These are phyloP conservation scores for Irpex sp. DNA, from an alignment of 1,284 basidiomycete genomes.

Conservation along the genomic window DNA sequence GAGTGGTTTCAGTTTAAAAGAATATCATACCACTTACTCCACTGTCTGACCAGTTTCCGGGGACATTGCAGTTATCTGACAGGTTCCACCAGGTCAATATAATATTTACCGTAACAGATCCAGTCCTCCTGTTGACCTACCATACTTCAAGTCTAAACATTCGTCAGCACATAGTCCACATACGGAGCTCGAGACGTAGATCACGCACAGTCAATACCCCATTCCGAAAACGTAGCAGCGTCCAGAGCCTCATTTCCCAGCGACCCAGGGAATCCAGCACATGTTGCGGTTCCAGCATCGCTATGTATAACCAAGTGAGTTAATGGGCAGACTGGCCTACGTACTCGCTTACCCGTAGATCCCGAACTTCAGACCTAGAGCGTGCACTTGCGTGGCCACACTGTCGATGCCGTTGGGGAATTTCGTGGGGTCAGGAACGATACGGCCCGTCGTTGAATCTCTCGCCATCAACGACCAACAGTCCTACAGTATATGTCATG, in stretches of 20 bases:
- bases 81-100: background rate
- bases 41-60: slow-evolving; percentile 46
- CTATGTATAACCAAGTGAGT: slow-evolving; percentile 27
- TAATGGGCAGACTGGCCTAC: background rate
- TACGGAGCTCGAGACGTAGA: background rate
- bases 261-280: slow-evolving; percentile 50
- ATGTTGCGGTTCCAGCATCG: slow-evolving; percentile 52
- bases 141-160: slow-evolving; percentile 47
- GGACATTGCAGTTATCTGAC: slow-evolving; percentile 53
- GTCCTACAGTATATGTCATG: slow-evolving; percentile 33
- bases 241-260: slow-evolving; percentile 45
- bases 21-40: slow-evolving; percentile 24
- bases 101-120: background rate
- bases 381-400: slow-evolving; percentile 42
- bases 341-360: slow-evolving; percentile 39
- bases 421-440: slow-evolving; percentile 46
- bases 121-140: slow-evolving; percentile 21
- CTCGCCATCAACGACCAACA: slow-evolving; percentile 46
- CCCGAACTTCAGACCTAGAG: slow-evolving; percentile 48
- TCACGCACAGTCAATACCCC: slow-evolving; percentile 48
- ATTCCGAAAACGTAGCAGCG: slow-evolving; percentile 46
- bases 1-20: background rate
- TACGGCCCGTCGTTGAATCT: slow-evolving; percentile 36
- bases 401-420: slow-evolving; percentile 50
- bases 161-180: slow-evolving; percentile 9